Conservation (phyloP, 768 basidiomycete genomes). For the Suillus brevipes region DNA sequence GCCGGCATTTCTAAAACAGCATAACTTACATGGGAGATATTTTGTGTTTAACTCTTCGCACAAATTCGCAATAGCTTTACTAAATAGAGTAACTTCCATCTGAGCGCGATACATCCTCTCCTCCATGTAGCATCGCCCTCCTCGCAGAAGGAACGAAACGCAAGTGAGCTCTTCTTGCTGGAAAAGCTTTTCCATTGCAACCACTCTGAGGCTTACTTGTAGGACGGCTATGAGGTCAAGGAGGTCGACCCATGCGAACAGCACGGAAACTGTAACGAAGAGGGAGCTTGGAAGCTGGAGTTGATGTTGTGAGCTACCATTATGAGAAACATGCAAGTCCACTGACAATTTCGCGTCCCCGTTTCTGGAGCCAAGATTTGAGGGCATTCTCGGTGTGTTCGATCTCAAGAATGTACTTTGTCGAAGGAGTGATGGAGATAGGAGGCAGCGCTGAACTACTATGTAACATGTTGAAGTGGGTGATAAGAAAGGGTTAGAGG, state of each 20-base stretch:
- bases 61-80: not conserved
- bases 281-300: not conserved
- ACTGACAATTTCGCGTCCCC: not conserved
- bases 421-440: not conserved
- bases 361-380: not conserved
- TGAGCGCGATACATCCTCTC: not conserved
- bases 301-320: not conserved
- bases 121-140: not conserved
- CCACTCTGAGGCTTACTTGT: constrained; percentile 3
- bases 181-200: not conserved
- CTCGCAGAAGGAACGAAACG: not conserved
- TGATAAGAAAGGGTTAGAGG: not conserved
- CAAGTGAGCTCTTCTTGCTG: not conserved
- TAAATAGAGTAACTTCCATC: not conserved
- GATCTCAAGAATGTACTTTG: not conserved
- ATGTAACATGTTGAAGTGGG: not conserved
- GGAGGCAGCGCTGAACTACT: not conserved
- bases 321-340: not conserved
- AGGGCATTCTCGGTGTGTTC: not conserved
- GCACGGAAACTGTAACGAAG: not conserved
- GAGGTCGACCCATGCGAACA: not conserved
- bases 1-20: not conserved
- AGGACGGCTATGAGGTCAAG: not conserved
- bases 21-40: not conserved
- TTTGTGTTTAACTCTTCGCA: not conserved